Percentiles rank a stretch among this genome's conserved stretches.
These are phyloP conservation scores for Lathyrus oleraceus DNA, from an alignment of 306 rosid species.

Conservation along the genomic window DNA sequence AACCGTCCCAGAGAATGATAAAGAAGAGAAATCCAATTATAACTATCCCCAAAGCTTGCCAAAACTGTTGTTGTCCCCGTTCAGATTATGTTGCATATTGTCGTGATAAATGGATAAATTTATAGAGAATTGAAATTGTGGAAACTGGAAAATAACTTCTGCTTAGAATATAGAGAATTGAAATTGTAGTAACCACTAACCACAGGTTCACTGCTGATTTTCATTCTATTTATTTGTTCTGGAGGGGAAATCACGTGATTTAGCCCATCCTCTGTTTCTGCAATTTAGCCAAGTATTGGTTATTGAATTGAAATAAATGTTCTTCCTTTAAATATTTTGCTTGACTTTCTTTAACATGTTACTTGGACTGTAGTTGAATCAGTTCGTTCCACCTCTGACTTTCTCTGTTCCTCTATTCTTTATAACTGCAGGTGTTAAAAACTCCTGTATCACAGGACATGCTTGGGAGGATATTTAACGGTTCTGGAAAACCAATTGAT, in stretches of 20 bases:
- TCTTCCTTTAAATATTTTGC: constrained; percentile 10
- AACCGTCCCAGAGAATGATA: neutral
- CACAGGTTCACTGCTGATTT: neutral
- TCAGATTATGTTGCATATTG: neutral
- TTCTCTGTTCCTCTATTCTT: constrained; percentile 24
- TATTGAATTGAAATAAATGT: constrained; percentile 27
- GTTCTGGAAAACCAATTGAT: constrained; percentile 99
- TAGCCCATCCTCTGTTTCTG: neutral
- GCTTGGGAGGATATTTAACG: constrained; percentile 99
- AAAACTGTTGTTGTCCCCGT: neutral
- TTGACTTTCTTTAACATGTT: constrained; percentile 22
- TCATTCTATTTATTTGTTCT: constrained; percentile 24
- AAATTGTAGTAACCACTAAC: constrained; percentile 5
- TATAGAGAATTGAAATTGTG: constrained; percentile 6
- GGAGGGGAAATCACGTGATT: neutral
- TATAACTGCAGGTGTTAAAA: constrained; percentile 75
- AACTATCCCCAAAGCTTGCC: constrained; percentile 2
- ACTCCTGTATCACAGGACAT: constrained; percentile 98
- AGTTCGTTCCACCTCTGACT: constrained; percentile 27
- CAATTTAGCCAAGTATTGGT: constrained; percentile 9
- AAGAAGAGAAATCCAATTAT: constrained; percentile 7
- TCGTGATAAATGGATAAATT: constrained; percentile 5
- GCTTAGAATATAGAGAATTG: neutral
- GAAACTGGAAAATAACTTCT: neutral
- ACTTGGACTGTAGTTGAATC: constrained; percentile 13